Evolutionary conservation across 495 filamentous ascomycete species (phyloP).

Genomic region (Immersiella caudata): DNA sequence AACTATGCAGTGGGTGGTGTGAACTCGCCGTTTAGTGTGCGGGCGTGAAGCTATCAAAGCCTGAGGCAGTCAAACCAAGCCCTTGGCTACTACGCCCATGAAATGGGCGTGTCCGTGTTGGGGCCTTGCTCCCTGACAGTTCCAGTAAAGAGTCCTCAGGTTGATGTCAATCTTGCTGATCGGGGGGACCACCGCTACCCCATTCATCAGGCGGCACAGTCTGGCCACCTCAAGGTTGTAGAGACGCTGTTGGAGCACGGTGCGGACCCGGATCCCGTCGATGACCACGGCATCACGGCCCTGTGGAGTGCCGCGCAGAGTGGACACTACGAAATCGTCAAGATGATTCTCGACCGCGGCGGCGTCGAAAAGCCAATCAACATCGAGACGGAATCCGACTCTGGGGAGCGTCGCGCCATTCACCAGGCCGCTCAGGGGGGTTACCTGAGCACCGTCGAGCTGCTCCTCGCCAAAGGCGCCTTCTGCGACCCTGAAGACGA

Average conservation of each 20-base stretch:
- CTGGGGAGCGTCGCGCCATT: background rate
- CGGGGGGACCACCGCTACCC: background rate
- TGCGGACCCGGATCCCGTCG: background rate
- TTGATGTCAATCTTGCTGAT: background rate
- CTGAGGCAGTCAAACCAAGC: too few relatives aligned
- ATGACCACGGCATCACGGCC: background rate
- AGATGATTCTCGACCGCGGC: background rate
- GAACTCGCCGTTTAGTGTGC: too few relatives aligned
- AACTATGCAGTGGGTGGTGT: too few relatives aligned
- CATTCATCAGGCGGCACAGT: background rate
- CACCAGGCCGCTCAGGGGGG: constrained; percentile 4
- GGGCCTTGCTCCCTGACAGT: too few relatives aligned
- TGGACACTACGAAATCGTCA: background rate
- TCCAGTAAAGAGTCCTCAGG: too few relatives aligned
- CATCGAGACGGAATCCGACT: background rate
- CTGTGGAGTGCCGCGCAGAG: background rate
- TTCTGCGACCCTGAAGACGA: background rate
- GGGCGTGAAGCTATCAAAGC: too few relatives aligned
- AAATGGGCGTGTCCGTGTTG: too few relatives aligned
- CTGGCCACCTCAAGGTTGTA: background rate
- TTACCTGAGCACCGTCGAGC: background rate
- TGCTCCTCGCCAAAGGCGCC: constrained; percentile 1
- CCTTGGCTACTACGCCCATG: too few relatives aligned
- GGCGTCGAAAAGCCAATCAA: background rate
- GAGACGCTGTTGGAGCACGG: constrained; percentile 1